Conservation (phyloP, 352 stramenopile genomes). For the Phytophthora sojae region DNA sequence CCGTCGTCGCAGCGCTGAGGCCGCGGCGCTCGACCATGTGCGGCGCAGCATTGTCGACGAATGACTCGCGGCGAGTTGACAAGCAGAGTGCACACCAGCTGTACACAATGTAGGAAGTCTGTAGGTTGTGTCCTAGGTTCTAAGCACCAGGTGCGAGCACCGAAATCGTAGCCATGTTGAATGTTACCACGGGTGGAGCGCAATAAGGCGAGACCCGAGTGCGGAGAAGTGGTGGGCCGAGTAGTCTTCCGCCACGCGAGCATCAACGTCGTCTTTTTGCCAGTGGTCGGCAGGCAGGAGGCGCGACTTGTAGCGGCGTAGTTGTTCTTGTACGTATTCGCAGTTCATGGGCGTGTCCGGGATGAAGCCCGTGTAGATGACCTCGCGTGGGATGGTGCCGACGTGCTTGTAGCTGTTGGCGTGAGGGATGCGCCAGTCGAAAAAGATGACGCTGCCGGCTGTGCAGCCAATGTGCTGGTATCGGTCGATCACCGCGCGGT, state of each 20-base stretch:
- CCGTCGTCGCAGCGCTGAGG: constrained; percentile 18
- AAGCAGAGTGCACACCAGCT: constrained; percentile 19
- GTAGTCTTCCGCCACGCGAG: constrained; percentile 65
- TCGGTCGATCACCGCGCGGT: constrained; percentile 74
- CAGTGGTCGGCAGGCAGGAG: constrained; percentile 80
- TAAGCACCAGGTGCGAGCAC: constrained; percentile 8
- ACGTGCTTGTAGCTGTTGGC: constrained; percentile 89
- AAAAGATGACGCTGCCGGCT: constrained; percentile 87
- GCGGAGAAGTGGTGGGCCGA: constrained; percentile 73
- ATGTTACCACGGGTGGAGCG: constrained; percentile 62
- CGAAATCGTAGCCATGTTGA: constrained; percentile 30
- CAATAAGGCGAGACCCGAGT: constrained; percentile 73
- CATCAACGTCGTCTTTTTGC: constrained; percentile 72
- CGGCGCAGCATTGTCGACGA: constrained; percentile 34
- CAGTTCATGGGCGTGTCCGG: constrained; percentile 77
- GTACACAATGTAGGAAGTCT: constrained; percentile 20
- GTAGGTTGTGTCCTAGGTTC: constrained; percentile 11
- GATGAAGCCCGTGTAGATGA: constrained; percentile 90
- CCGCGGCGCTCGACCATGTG: constrained; percentile 8
- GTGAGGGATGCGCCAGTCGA: constrained; percentile 89
- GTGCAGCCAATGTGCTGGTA: constrained; percentile 70
- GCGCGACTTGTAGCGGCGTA: constrained; percentile 69
- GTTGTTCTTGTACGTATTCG: constrained; percentile 74
- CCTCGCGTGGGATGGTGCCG: constrained; percentile 62
- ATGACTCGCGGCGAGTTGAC: constrained; percentile 10